Evolutionary conservation across 1,139 yeast genomes (phyloP).

Genomic region (Pichia sp.): DNA sequence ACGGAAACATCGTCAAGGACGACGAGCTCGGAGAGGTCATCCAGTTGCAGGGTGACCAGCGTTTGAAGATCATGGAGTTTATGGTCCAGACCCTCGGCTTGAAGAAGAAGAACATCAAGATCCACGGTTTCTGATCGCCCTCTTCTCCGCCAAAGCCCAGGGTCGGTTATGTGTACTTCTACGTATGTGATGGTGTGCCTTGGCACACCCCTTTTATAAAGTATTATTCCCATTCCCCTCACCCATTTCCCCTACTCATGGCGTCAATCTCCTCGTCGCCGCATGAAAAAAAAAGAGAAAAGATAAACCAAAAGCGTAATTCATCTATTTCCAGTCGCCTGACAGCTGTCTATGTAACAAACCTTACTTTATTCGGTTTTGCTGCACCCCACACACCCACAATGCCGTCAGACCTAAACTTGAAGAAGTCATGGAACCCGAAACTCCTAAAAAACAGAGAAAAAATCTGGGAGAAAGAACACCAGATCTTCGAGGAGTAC

Average conservation of each 20-base stretch:
- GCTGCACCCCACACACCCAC: neutral
- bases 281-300: neutral
- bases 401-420: constrained; percentile 77
- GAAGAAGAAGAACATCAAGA: constrained; percentile 94
- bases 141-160: neutral
- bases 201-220: neutral
- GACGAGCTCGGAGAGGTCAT: constrained; percentile 95
- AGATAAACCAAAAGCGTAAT: neutral
- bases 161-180: neutral
- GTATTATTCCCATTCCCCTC: neutral
- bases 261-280: neutral
- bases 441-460: constrained; percentile 79
- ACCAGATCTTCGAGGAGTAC: constrained; percentile 68
- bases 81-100: constrained; percentile 81
- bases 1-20: constrained; percentile 96
- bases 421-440: constrained; percentile 96
- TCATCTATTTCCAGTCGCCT: neutral
- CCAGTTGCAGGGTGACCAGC: constrained; percentile 98
- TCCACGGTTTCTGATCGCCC: constrained; percentile 78
- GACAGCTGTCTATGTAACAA: neutral
- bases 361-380: too few relatives aligned
- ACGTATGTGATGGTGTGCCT: neutral
- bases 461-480: constrained; percentile 81
- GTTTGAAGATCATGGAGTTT: constrained; percentile 93
- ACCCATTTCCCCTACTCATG: neutral